Conservation (phyloP, 2,329 filamentous ascomycete genomes). For the Colletotrichum gloeosporioides region DNA sequence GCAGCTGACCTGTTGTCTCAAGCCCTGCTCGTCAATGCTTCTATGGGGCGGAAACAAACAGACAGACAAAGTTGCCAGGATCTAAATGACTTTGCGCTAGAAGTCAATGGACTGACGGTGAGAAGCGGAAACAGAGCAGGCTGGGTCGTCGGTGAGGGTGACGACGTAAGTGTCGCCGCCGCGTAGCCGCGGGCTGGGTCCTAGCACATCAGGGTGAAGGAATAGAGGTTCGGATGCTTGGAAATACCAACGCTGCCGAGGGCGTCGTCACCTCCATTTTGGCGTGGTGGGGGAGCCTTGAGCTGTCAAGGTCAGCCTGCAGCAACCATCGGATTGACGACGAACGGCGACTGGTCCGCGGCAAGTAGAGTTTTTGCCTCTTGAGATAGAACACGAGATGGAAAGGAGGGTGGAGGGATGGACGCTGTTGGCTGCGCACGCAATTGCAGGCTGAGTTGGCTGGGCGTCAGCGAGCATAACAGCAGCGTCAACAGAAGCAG, state of each 20-base stretch:
- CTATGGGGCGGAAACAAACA: background rate
- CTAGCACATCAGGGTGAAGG: background rate
- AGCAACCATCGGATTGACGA: slow-evolving; percentile 1
- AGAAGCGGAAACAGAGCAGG: background rate
- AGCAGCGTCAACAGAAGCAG: background rate
- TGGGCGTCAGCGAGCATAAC: background rate
- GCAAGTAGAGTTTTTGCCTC: slow-evolving; percentile 8
- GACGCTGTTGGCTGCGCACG: slow-evolving; percentile 14
- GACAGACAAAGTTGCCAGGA: background rate
- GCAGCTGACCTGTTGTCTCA: background rate
- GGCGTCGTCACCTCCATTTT: slow-evolving; percentile 6
- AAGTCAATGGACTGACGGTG: background rate
- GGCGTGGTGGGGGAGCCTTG: background rate
- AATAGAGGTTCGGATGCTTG: background rate
- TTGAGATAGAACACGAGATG: slow-evolving; percentile 17
- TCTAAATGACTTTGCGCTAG: background rate
- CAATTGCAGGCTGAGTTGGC: slow-evolving; percentile 8
- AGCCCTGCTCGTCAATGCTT: background rate
- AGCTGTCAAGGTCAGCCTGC: slow-evolving; percentile 1
- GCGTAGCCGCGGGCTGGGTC: background rate
- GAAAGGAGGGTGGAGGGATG: slow-evolving; percentile 21
- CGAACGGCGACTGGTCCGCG: background rate
- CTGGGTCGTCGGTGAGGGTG: background rate
- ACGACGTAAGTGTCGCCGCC: background rate
- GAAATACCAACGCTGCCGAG: background rate